Evolutionary conservation across 768 basidiomycete genomes (phyloP), one percentile per base, ranked within the genome.

Genomic region (Mycena polygramma): DNA sequence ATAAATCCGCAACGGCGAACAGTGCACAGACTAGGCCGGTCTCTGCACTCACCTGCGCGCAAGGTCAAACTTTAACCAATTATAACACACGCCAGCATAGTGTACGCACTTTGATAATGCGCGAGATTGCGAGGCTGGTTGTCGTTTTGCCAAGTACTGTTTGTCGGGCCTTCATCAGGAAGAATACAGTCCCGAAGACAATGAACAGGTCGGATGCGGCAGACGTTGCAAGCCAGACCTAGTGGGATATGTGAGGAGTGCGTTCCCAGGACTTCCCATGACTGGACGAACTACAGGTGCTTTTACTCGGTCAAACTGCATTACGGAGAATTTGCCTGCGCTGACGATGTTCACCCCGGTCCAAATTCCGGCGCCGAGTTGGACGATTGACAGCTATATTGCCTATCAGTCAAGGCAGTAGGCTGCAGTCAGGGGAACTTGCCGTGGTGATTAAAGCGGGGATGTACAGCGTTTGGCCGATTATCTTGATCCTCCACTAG

Each of bases 121-220:
- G 59, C n/a, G 51, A 37, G 14, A 57, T 19, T 9, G 30, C 39
- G 6, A 19, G 15, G 7, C 30, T 10, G 2, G 51, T 63, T n/a
- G 39, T 13, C 9, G 13, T 22, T 53, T 2, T 4, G 45, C 30
- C 30, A 61, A 71, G 45, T 10, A 30, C 66, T 46, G 41, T 37
- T 46, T 63, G 39, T n/a, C 65, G 53, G 0, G 67, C 54, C 41
- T 57, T 54, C 30, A 70, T 49, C 24, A 75, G 55, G 36, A 71
- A 77, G 55, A 64, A 74, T 17, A 70, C 61, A 65, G 73, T 75
- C 20, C 65, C 59, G 5, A 54, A n/a, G 4, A 75, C 73, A 49
- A 77, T 75, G 20, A 73, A 30, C 17, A 77, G 49, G 57, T 77
- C 73, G 52, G 69, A 71, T 4, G 65, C 35, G 7, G 76, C 76